A percentile compares a stretch with the other conserved stretches of the same genome.
Evolutionary conservation across 306 rosid species (phyloP).

Genomic region (Canavalia ensiformis): DNA sequence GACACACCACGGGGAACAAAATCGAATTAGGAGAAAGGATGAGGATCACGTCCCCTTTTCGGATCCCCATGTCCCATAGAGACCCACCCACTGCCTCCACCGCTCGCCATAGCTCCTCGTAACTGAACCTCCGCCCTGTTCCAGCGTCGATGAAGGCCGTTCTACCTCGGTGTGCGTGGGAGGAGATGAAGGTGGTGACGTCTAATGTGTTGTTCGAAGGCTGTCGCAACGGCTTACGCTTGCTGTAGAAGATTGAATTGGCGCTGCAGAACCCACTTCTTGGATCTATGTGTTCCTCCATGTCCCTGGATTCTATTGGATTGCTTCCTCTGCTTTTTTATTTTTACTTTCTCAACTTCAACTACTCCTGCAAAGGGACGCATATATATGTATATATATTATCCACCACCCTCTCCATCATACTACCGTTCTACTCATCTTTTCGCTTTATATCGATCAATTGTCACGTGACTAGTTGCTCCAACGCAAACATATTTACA

Average conservation of each 20-base stretch:
- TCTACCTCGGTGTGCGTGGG: conserved; percentile 73
- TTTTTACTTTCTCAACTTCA: not conserved
- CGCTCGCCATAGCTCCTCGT: conserved; percentile 69
- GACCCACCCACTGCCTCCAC: conserved; percentile 64
- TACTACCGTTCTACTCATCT: too few relatives aligned
- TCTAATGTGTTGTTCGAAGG: conserved; percentile 69
- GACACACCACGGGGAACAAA: conserved; percentile 80
- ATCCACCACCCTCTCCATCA: too few relatives aligned
- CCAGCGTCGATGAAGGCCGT: conserved; percentile 84
- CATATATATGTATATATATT: not conserved
- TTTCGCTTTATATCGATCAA: too few relatives aligned
- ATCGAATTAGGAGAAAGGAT: conserved; percentile 88
- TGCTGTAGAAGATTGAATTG: conserved; percentile 76
- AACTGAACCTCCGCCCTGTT: conserved; percentile 74
- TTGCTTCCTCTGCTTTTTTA: not conserved
- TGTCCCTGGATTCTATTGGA: not conserved
- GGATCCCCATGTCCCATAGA: conserved; percentile 72
- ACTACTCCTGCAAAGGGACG: not conserved
- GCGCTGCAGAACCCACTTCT: conserved; percentile 77
- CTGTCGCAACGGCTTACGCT: conserved; percentile 65
- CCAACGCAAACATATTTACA: too few relatives aligned
- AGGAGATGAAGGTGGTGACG: conserved; percentile 82
- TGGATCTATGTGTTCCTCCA: conserved; percentile 37
- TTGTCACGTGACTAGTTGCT: too few relatives aligned
- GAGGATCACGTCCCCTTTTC: conserved; percentile 82